A percentile compares a stretch with the other conserved stretches of the same genome.
Conservation (phyloP, 192 early-diverging fungal genomes). For the Globomyces pollinis-pini region DNA sequence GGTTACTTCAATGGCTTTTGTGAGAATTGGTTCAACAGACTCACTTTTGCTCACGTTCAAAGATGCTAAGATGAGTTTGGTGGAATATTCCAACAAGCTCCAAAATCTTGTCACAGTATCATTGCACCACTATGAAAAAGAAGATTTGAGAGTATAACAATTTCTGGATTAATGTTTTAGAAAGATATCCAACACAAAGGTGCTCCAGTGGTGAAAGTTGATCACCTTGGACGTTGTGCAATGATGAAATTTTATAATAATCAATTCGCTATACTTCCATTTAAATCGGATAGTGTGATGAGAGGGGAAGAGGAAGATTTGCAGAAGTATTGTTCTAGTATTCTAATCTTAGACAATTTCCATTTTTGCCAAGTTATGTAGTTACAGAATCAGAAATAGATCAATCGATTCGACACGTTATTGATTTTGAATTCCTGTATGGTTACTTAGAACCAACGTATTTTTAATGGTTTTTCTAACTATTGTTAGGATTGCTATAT, state of each 20-base stretch:
- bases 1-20: neutral
- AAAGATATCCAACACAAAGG: conserved; percentile 58
- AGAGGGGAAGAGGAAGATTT: conserved; percentile 43
- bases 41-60: conserved; percentile 67
- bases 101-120: conserved; percentile 83
- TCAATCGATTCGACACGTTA: conserved; percentile 59
- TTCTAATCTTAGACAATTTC: conserved; percentile 34
- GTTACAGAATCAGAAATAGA: conserved; percentile 31
- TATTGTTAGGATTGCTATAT: conserved; percentile 81
- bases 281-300: conserved; percentile 61
- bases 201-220: conserved; percentile 59
- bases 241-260: conserved; percentile 82
- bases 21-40: conserved; percentile 62
- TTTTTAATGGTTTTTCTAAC: too few species aligned
- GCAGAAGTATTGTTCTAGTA: conserved; percentile 24
- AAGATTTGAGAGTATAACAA: conserved; percentile 78
- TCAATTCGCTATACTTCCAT: conserved; percentile 82
- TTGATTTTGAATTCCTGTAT: conserved; percentile 84
- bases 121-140: conserved; percentile 94
- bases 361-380: conserved; percentile 39
- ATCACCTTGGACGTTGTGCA: conserved; percentile 84
- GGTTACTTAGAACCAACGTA: conserved; percentile 93
- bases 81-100: conserved; percentile 71
- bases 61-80: conserved; percentile 88
- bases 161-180: too few species aligned